Conservation (phyloP, 1,139 yeast genomes). For the Candida frijolesensis region DNA sequence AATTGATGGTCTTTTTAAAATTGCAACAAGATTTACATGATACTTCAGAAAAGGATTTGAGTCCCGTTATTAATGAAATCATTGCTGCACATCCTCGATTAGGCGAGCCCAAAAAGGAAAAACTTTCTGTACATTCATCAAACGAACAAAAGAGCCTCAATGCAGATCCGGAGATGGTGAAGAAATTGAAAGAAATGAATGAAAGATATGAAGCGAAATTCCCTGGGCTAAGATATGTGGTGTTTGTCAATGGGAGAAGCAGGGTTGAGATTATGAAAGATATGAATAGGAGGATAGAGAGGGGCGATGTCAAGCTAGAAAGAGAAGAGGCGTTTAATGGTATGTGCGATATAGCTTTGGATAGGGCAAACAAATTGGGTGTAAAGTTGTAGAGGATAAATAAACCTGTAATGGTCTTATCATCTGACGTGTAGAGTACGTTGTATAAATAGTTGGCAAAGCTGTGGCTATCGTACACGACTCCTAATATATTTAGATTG, state of each 20-base stretch:
- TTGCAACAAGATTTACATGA: slow-evolving; percentile 23
- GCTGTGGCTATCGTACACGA: neutral
- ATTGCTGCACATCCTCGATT: slow-evolving; percentile 91
- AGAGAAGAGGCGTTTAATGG: slow-evolving; percentile 70
- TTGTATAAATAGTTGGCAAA: neutral
- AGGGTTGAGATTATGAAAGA: slow-evolving; percentile 65
- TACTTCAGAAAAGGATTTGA: slow-evolving; percentile 19
- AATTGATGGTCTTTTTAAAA: slow-evolving; percentile 36
- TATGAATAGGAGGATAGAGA: slow-evolving; percentile 62
- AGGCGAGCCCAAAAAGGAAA: slow-evolving; percentile 55
- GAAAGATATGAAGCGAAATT: slow-evolving; percentile 64
- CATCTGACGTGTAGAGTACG: neutral
- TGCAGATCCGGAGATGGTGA: slow-evolving; percentile 47
- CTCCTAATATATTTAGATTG: slow-evolving; percentile 1
- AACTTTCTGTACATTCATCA: slow-evolving; percentile 64
- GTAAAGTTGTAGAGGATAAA: slow-evolving; percentile 20
- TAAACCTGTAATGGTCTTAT: neutral
- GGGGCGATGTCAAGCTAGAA: slow-evolving; percentile 56
- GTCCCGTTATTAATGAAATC: slow-evolving; percentile 47
- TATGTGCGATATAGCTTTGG: slow-evolving; percentile 89
- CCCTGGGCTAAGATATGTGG: slow-evolving; percentile 88
- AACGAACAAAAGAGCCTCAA: slow-evolving; percentile 70
- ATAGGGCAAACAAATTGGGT: slow-evolving; percentile 61
- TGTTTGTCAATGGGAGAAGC: slow-evolving; percentile 82
- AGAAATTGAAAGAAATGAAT: slow-evolving; percentile 54